Conservation (phyloP, 495 filamentous ascomycete genomes). For the Talaromyces nanjingensis region DNA sequence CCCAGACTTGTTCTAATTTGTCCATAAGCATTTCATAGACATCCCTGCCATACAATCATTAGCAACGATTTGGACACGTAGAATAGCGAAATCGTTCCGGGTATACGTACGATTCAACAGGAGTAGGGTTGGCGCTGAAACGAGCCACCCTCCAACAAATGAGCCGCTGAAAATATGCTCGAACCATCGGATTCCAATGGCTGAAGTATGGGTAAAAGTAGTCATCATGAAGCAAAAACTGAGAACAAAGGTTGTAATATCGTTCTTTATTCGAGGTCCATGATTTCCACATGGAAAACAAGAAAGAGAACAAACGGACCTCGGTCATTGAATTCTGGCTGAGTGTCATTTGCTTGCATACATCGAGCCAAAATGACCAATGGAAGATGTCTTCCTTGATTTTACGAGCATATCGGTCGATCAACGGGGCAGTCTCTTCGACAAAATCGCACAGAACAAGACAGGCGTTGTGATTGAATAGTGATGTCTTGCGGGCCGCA, state of each 20-base stretch:
- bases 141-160: slow-evolving; percentile 88
- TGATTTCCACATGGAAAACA: slow-evolving; percentile 75
- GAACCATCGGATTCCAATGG: slow-evolving; percentile 98
- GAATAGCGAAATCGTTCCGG: neutral
- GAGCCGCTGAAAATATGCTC: slow-evolving; percentile 90
- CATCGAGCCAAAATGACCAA: slow-evolving; percentile 87
- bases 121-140: slow-evolving; percentile 60
- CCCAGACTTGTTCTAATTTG: slow-evolving; percentile 68
- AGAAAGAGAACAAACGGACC: slow-evolving; percentile 77
- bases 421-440: slow-evolving; percentile 64
- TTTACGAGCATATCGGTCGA: slow-evolving; percentile 49
- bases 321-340: slow-evolving; percentile 94
- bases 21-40: slow-evolving; percentile 67
- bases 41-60: slow-evolving; percentile 24
- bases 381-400: slow-evolving; percentile 47
- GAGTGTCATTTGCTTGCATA: slow-evolving; percentile 73
- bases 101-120: slow-evolving; percentile 60
- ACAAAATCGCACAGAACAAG: slow-evolving; percentile 90
- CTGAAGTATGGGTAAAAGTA: slow-evolving; percentile 82
- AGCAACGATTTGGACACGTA: neutral
- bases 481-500: slow-evolving; percentile 65
- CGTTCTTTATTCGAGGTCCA: slow-evolving; percentile 59
- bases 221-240: slow-evolving; percentile 72
- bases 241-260: slow-evolving; percentile 66
- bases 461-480: slow-evolving; percentile 83